A percentile compares a stretch with the other conserved stretches of the same genome.
Conservation (phyloP, 192 early-diverging fungal species). For the Coemansia sp. region DNA sequence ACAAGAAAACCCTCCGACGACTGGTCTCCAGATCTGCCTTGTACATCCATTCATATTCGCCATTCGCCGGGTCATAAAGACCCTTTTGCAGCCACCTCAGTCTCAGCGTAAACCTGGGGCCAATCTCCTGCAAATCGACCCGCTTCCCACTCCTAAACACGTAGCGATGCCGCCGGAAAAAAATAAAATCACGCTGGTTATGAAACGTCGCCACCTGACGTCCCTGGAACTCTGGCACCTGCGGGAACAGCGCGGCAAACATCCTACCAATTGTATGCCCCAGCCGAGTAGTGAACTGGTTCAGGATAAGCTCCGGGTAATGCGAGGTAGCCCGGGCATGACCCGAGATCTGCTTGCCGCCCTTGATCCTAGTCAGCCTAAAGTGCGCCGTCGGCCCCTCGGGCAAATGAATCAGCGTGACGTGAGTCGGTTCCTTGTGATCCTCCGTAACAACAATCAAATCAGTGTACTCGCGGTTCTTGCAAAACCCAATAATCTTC, state of each 20-base stretch:
- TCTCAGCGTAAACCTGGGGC: slow-evolving; percentile 93
- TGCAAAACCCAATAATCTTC: slow-evolving; percentile 88
- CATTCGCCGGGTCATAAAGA: slow-evolving; percentile 81
- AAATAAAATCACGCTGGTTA: slow-evolving; percentile 99
- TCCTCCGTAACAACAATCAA: slow-evolving; percentile 93
- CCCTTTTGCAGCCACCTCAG: slow-evolving; percentile 94
- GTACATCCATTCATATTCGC: slow-evolving; percentile 97
- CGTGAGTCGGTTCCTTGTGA: slow-evolving; percentile 80
- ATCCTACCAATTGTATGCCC: slow-evolving; percentile 96
- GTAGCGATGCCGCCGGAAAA: slow-evolving; percentile 96
- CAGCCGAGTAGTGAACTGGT: slow-evolving; percentile 94
- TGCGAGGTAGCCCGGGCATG: slow-evolving; percentile 78
- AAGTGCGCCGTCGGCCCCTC: slow-evolving; percentile 97
- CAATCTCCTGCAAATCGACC: slow-evolving; percentile 91
- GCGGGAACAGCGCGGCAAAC: slow-evolving; percentile 96
- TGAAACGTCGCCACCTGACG: slow-evolving; percentile 95
- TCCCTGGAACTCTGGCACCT: slow-evolving; percentile 93
- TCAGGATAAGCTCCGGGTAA: slow-evolving; percentile 94
- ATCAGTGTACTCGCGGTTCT: slow-evolving; percentile 88
- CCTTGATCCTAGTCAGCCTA: slow-evolving; percentile 79
- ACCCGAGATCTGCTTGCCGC: slow-evolving; percentile 76
- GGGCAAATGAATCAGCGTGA: slow-evolving; percentile 94
- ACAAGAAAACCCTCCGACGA: slow-evolving; percentile 82
- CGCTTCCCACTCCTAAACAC: slow-evolving; percentile 79
- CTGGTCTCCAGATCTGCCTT: slow-evolving; percentile 92